Conservation (phyloP, 2,329 filamentous ascomycete genomes). For the Xylaria sp. region DNA sequence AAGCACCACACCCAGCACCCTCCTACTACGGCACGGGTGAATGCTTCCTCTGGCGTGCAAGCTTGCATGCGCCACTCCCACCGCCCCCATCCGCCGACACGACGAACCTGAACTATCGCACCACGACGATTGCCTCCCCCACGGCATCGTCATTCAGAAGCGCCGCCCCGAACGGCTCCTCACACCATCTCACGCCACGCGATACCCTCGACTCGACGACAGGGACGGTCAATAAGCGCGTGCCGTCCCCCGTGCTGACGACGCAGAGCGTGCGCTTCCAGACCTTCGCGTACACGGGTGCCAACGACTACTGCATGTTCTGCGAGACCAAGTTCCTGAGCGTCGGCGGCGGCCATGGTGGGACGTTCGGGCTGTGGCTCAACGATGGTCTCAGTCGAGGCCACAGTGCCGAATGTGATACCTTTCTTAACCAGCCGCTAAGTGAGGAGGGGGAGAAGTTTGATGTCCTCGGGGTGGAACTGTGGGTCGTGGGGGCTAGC, state of each 20-base stretch:
- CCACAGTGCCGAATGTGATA: slow-evolving; percentile 84
- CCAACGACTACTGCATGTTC: slow-evolving; percentile 97
- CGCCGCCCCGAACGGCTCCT: slow-evolving; percentile 24
- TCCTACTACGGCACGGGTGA: slow-evolving; percentile 97
- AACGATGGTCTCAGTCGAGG: slow-evolving; percentile 86
- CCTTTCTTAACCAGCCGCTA: slow-evolving; percentile 93
- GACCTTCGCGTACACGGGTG: slow-evolving; percentile 93
- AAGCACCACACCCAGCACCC: slow-evolving; percentile 80
- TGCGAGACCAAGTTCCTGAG: slow-evolving; percentile 83
- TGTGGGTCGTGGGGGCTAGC: slow-evolving; percentile 83
- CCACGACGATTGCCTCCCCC: slow-evolving; percentile 52
- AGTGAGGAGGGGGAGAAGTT: slow-evolving; percentile 95
- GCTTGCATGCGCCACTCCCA: slow-evolving; percentile 72
- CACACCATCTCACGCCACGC: slow-evolving; percentile 31
- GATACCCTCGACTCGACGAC: slow-evolving; percentile 41
- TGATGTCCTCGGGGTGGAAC: slow-evolving; percentile 86
- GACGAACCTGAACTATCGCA: slow-evolving; percentile 56
- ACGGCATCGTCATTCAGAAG: slow-evolving; percentile 33
- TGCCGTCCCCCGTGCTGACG: slow-evolving; percentile 31
- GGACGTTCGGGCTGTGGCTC: slow-evolving; percentile 93
- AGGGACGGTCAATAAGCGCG: slow-evolving; percentile 37
- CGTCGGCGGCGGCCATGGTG: slow-evolving; percentile 82
- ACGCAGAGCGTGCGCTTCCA: slow-evolving; percentile 89
- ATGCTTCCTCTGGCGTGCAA: slow-evolving; percentile 89
- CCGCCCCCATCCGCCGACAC: slow-evolving; percentile 72